Percentiles rank a stretch among this genome's conserved stretches.
Conservation (phyloP, 306 rosid genomes). For the Quercus agrifolia region DNA sequence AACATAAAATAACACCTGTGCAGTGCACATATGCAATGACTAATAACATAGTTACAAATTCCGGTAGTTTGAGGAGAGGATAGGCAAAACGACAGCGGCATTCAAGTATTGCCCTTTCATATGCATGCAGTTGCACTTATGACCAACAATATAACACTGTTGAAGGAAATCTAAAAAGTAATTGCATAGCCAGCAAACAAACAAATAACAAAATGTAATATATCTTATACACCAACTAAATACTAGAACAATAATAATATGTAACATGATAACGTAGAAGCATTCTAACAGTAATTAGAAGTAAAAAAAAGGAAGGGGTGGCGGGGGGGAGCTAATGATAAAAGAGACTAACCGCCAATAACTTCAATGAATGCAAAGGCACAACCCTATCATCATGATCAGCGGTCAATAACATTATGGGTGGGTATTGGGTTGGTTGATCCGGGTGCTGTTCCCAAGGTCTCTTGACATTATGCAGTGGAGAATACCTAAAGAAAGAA, state of each 20-base stretch:
- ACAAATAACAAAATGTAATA: not conserved
- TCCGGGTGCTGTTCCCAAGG: conserved; percentile 70
- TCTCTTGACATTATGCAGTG: conserved; percentile 85
- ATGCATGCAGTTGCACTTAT: not conserved
- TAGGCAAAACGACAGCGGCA: not conserved
- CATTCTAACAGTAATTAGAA: not conserved
- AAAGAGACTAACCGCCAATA: conserved; percentile 71
- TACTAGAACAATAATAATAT: not conserved
- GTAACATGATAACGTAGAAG: not conserved
- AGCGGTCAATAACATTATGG: conserved; percentile 91
- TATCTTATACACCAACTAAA: not conserved
- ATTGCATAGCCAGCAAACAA: not conserved
- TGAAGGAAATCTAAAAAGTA: not conserved
- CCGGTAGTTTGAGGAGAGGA: not conserved
- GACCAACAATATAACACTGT: not conserved
- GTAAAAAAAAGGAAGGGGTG: not conserved
- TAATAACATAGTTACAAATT: not conserved
- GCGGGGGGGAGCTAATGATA: not conserved
- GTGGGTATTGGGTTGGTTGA: conserved; percentile 66
- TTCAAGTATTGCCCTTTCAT: not conserved
- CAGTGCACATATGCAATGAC: not conserved
- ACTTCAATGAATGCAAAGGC: conserved; percentile 79
- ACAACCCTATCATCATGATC: conserved; percentile 99
- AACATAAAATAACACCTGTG: not conserved
- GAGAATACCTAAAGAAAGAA: conserved; percentile 67